A percentile compares a stretch with the other conserved stretches of the same genome.
Conservation (phyloP, 139 green algal genomes). For the Dunaliella primolecta region DNA sequence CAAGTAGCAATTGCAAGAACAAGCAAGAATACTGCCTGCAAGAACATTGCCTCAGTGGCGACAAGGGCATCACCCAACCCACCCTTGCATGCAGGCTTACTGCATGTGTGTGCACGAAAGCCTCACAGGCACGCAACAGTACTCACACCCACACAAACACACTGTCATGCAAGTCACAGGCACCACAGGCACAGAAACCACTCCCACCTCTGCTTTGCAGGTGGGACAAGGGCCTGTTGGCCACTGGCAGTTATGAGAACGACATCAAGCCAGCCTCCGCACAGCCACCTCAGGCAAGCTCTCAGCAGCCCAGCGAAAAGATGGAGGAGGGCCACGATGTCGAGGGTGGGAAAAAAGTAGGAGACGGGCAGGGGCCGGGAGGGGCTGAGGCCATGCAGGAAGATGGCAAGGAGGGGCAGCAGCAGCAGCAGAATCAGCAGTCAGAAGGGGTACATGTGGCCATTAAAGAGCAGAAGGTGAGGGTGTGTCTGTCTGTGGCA, state of each 20-base stretch:
- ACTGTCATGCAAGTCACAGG: neutral
- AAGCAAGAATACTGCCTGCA: no score
- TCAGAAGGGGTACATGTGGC: neutral
- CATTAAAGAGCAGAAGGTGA: conserved; percentile 29
- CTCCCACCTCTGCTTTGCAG: no score
- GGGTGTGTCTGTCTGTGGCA: no score
- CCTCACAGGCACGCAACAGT: neutral
- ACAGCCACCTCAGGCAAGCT: neutral
- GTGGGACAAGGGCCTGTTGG: conserved; percentile 54
- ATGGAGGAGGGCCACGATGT: neutral
- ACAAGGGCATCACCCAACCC: no score
- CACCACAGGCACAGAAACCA: neutral
- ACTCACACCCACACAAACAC: neutral
- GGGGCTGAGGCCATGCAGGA: neutral
- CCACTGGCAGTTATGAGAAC: conserved; percentile 46
- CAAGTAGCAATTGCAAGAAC: no score
- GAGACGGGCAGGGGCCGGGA: neutral
- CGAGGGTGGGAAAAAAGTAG: neutral
- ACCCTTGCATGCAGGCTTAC: no score
- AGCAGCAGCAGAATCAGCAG: conserved; percentile 4
- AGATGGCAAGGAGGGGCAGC: conserved; percentile 4
- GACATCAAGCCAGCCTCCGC: conserved; percentile 7
- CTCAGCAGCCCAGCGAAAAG: neutral
- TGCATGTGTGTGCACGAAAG: no score
- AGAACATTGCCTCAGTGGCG: no score